A percentile compares a stretch with the other conserved stretches of the same genome.
phyloP scores from a whole-genome alignment of 169 alveolate species.

The Plasmodium cynomolgi region DNA sequence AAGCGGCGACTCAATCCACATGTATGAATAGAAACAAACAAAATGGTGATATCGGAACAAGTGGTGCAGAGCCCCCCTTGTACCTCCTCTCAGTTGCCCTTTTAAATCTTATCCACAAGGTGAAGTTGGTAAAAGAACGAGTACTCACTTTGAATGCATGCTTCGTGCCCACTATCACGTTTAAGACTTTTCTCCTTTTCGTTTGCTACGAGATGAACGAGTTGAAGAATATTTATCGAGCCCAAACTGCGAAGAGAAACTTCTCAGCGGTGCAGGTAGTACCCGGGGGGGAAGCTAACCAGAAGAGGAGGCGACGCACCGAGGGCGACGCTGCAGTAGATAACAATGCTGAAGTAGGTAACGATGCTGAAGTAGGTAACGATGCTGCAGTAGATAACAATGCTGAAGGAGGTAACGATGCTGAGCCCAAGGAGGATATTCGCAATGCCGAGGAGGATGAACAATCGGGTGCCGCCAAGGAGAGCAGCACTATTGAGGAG shows the following conservation, averaged over 20 bases:
- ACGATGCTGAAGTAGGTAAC: neutral
- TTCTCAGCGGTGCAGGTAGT: neutral
- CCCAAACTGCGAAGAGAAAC: neutral
- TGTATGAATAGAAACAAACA: neutral
- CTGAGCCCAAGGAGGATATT: neutral
- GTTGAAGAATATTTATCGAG: conserved; percentile 1
- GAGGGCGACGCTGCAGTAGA: neutral
- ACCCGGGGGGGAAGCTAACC: neutral
- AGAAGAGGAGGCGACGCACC: neutral
- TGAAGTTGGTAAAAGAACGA: conserved; percentile 10
- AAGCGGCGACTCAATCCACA: neutral
- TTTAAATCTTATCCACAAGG: conserved; percentile 19
- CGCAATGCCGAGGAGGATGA: conserved; percentile 9
- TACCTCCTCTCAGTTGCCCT: conserved; percentile 18
- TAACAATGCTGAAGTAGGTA: neutral
- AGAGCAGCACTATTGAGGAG: neutral
- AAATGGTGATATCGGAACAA: neutral
- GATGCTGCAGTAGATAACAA: neutral
- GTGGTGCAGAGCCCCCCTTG: neutral
- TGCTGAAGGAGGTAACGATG: neutral
- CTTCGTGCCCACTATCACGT: conserved; percentile 25
- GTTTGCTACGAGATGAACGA: conserved; percentile 50
- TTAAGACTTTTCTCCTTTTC: conserved; percentile 53
- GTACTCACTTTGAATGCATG: conserved; percentile 9
- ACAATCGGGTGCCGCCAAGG: neutral